Evolutionary conservation across 1,284 basidiomycete species (phyloP), one percentile per base, ranked within the genome.

Genomic region (Tylopilus sp.): DNA sequence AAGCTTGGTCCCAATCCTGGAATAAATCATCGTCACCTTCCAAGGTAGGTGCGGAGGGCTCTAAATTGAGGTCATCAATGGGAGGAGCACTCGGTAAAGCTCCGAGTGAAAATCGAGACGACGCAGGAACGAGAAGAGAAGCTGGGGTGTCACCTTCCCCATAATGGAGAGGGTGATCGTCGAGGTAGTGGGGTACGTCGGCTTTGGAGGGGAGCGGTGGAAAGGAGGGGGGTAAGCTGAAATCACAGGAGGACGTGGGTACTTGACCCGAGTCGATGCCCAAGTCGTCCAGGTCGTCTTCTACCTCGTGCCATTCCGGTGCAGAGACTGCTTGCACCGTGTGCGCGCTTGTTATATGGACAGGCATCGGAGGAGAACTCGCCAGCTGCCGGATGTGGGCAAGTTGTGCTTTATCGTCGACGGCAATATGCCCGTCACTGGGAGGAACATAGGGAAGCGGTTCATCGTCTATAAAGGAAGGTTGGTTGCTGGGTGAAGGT

Each of bases 341-440:
- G 15, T 42, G 44, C 42, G 45, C 24, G 32, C 39, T n/a, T 36
- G 46, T 9, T 5, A 14, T 20, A n/a, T 53, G 44, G 7, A 32
- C 13, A 5, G 19, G 29, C 0, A 31, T 29, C 3, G 70, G 70
- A 22, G 87, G 87, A 15, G 78, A 77, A 60, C 84, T 87, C 24
- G 81, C 82, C 37, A 82, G 54, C 19, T 72, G 72, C 1, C 76
- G 79, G 56, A 88, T 75, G 32, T 75, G 78, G 31, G 82, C 83
- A 19, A 90, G 76, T 7, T 82, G 58, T 0, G 74, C 69, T 68
- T 90, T 90, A 68, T 90, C 88, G 64, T 90, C 88, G 2, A 81
- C 87, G 17, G 88, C 87, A 42, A 90, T 76, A 64, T 90, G 88
- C 13, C 80, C 85, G 14, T 73, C 72, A 53, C 76, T 70, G 26